Conservation (phyloP, 1,284 basidiomycete genomes). For the Fomes fomentarius region DNA sequence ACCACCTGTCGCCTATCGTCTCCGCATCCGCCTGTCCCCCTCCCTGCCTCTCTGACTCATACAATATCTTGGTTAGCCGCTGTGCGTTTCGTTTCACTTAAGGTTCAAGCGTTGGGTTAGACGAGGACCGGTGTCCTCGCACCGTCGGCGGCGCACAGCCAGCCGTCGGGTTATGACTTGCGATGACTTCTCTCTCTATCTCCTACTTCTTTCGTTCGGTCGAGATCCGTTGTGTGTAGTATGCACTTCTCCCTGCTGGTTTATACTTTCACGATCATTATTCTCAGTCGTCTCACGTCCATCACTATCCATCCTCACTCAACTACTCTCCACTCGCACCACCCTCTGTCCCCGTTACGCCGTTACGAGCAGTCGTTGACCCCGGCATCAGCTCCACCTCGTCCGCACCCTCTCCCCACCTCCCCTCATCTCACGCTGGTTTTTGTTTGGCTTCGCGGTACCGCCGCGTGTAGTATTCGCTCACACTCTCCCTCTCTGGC, state of each 20-base stretch:
- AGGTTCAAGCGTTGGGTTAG: slow-evolving; percentile 16
- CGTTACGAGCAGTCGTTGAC: background rate
- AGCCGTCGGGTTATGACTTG: slow-evolving; percentile 9
- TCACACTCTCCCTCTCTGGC: slow-evolving; percentile 6
- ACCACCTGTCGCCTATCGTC: background rate
- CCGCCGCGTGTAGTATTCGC: background rate
- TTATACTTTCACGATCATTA: slow-evolving; percentile 17
- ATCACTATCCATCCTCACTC: background rate
- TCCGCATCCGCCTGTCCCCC: background rate
- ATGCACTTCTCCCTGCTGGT: background rate
- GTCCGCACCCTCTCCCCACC: background rate
- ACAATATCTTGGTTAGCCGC: background rate
- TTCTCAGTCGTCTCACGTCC: slow-evolving; percentile 10
- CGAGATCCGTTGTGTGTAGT: background rate
- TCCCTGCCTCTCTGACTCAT: background rate
- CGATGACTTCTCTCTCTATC: slow-evolving; percentile 10
- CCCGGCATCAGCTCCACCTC: background rate
- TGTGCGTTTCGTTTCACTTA: background rate
- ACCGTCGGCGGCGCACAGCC: background rate
- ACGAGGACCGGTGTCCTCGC: slow-evolving; percentile 14
- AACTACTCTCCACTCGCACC: background rate
- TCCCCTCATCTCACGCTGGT: background rate
- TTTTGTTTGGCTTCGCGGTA: background rate
- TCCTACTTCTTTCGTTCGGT: background rate
- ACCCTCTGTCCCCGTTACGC: background rate